Conservation (phyloP, 306 rosid species). For the Acacia melanoxylon region DNA sequence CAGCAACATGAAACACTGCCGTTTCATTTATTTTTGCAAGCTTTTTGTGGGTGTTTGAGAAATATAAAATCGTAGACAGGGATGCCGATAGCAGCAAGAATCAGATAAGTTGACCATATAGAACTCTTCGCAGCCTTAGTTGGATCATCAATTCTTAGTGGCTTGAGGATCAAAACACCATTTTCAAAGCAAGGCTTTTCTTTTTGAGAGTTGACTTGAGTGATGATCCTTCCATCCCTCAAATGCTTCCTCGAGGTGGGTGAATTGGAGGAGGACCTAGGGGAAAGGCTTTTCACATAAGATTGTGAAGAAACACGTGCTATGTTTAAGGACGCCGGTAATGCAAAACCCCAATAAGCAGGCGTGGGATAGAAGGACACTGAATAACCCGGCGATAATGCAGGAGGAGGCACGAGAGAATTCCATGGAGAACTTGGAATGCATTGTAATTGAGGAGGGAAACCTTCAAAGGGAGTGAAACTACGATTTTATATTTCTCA, state of each 20-base stretch:
- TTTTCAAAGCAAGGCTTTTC: slow-evolving; percentile 44
- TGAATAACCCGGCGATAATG: slow-evolving; percentile 57
- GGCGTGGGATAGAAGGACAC: slow-evolving; percentile 60
- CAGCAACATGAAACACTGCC: too few relatives aligned
- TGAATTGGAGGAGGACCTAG: slow-evolving; percentile 36
- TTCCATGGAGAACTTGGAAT: slow-evolving; percentile 57
- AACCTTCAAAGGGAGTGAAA: slow-evolving; percentile 18
- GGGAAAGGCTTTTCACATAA: slow-evolving; percentile 15
- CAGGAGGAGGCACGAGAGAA: slow-evolving; percentile 50
- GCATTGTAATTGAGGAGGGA: slow-evolving; percentile 57
- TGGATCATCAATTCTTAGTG: slow-evolving; percentile 69
- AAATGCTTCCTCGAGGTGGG: slow-evolving; percentile 68
- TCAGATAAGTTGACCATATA: slow-evolving; percentile 44
- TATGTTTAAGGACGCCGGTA: slow-evolving; percentile 56
- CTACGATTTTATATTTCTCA: too few relatives aligned
- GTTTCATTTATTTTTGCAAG: too few relatives aligned
- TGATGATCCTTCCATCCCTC: slow-evolving; percentile 58
- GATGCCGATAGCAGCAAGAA: too few relatives aligned
- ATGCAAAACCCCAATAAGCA: slow-evolving; percentile 59
- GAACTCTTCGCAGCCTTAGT: slow-evolving; percentile 73
- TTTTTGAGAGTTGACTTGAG: slow-evolving; percentile 32
- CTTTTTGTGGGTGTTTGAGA: too few relatives aligned
- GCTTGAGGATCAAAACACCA: slow-evolving; percentile 60
- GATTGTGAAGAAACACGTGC: slow-evolving; percentile 45
- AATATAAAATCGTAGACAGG: too few relatives aligned